Evolutionary conservation across 179 eudicot species (phyloP), one percentile per base, ranked within the genome.

Genomic region (Kewa caespitosa): DNA sequence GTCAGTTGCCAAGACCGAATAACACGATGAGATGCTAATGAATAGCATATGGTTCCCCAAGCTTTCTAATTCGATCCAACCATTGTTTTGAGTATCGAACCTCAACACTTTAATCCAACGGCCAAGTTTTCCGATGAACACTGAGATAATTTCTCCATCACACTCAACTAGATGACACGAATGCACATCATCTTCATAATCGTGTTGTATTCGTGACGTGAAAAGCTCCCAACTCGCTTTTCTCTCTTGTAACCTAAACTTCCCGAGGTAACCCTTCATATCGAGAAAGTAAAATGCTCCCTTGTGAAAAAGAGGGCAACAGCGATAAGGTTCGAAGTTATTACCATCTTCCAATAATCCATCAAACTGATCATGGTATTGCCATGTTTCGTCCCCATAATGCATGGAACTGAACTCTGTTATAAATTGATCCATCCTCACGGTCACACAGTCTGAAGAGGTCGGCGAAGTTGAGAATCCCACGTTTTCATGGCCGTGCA

Each of bases 91-190:
- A 9, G 13, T 6, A 17, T 78, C 20, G 38, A 64, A 39, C 41
- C 18, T 52, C 9, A 72, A 78, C 59, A 72, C 66, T 23, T 60
- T 33, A 38, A 74, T 68, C 78, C 74, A 70, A 20, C 54, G 33
- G 27, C 74, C 70, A 17, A 11, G 0, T 22, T 20, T n/a, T 6
- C 81, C 74, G 13, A 74, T 39, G 39, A 67, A 67, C 1, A 79
- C 69, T 0, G 82, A 59, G 14, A 39, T 18, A 6, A 74, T 27
- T 27, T 59, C 33, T 22, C 73, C 67, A 34, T 79, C 74, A n/a
- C 73, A 69, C 70, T 67, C 65, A 22, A 74, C 39, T 43, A 79
- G 61, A 74, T 79, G 61, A 28, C 61, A 41, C 11, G 69, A 59
- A 23, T 57, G 15, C 6, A 57, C 5, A 34, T 4, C 6, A 17